A percentile compares a stretch with the other conserved stretches of the same genome.
Evolutionary conservation across 768 basidiomycete genomes (phyloP).

Genomic region (Mrakia hoshinonis): DNA sequence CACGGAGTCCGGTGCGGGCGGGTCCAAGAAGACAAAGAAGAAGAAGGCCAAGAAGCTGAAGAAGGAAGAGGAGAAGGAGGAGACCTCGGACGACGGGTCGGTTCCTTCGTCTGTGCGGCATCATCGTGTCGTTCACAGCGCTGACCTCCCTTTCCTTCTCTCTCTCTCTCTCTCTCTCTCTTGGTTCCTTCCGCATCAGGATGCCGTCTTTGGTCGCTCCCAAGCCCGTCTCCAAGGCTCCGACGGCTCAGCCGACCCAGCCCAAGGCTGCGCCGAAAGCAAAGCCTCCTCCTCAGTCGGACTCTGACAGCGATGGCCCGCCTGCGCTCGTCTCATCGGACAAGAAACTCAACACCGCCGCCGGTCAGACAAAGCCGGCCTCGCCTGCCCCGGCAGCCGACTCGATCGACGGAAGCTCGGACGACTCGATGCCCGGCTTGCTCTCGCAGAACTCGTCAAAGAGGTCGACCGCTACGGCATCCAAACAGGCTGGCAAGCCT

Average conservation of each 20-base stretch:
- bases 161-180: too few relatives aligned
- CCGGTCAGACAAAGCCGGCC: background rate
- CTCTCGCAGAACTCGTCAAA: background rate
- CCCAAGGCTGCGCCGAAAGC: background rate
- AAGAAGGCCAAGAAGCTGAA: constrained; percentile 1
- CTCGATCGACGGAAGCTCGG: background rate
- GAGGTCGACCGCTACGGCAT: background rate
- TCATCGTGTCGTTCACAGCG: too few relatives aligned
- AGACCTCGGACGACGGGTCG: background rate
- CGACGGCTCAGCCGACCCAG: background rate
- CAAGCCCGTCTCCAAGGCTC: background rate
- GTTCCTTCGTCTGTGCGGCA: too few relatives aligned
- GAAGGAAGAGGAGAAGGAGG: background rate
- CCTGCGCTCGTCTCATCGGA: too few relatives aligned
- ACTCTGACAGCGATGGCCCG: too few relatives aligned
- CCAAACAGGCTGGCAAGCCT: background rate
- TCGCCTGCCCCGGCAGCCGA: background rate
- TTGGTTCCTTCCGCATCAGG: too few relatives aligned
- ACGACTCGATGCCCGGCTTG: background rate
- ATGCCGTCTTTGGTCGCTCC: background rate
- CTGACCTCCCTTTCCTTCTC: too few relatives aligned
- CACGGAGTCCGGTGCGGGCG: too few relatives aligned
- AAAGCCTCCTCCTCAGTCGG: too few relatives aligned
- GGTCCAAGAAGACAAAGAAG: constrained; percentile 1
- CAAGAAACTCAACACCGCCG: too few relatives aligned